These are phyloP conservation scores for Acer negundo DNA, from an alignment of 345 rosid genomes.

Conservation along the genomic window DNA sequence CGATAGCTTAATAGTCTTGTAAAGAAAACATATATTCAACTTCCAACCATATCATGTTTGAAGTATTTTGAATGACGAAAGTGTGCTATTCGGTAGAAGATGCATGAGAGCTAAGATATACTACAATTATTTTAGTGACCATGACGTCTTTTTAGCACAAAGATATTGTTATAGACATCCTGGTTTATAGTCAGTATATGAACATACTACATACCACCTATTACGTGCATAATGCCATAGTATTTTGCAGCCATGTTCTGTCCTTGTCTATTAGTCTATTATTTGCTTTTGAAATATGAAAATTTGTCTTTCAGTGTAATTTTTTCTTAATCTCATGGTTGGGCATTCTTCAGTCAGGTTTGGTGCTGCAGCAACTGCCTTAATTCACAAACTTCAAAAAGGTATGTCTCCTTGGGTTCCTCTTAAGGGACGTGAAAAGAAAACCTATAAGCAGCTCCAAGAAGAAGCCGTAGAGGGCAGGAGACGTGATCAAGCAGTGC, in stretches of 20 bases:
- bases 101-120: neutral
- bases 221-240: neutral
- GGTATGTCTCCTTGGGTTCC: conserved; percentile 93
- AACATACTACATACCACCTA: neutral
- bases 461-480: conserved; percentile 82
- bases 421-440: conserved; percentile 70
- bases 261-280: neutral
- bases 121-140: neutral
- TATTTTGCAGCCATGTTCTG: neutral
- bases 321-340: conserved; percentile 19
- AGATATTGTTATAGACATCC: neutral
- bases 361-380: conserved; percentile 84
- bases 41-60: neutral
- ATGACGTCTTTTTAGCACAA: neutral
- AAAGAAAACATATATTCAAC: neutral
- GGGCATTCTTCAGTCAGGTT: conserved; percentile 63
- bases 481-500: conserved; percentile 80
- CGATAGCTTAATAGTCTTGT: neutral
- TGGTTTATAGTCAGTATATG: neutral
- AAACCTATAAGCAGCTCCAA: conserved; percentile 80
- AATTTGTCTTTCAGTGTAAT: neutral
- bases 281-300: neutral
- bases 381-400: conserved; percentile 82
- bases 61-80: conserved; percentile 7
- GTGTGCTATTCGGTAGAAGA: neutral